Conservation (phyloP, 129 eudicot genomes). For the Tagetes erecta region DNA sequence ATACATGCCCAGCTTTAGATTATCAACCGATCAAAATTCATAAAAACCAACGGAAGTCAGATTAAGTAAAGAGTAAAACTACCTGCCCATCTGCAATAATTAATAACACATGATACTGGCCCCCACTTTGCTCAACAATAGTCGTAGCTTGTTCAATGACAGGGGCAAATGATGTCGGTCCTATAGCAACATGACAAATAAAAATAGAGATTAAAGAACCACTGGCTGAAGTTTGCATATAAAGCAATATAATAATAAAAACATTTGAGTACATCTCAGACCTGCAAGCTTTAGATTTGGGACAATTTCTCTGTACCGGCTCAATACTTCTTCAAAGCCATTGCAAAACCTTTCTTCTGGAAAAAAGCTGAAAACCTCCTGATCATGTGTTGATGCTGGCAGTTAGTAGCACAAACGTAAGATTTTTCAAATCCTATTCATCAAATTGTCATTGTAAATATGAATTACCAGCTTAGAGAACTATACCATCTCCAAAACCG, state of each 20-base stretch:
- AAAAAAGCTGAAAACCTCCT: constrained; percentile 87
- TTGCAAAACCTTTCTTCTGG: constrained; percentile 83
- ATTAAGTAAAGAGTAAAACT: background rate
- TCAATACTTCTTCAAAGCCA: constrained; percentile 90
- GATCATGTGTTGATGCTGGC: constrained; percentile 96
- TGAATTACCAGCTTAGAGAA: background rate
- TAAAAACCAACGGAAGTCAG: background rate
- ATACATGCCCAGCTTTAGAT: background rate
- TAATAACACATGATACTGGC: constrained; percentile 91
- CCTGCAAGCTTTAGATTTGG: constrained; percentile 97
- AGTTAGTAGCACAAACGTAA: constrained; percentile 16
- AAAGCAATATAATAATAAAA: background rate
- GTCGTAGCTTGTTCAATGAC: constrained; percentile 89
- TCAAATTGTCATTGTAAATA: background rate
- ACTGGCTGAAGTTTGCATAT: background rate
- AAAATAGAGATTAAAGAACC: constrained; percentile 9
- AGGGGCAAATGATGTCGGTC: constrained; percentile 97
- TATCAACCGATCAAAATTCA: background rate
- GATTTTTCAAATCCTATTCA: background rate
- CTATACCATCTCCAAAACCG: constrained; percentile 96
- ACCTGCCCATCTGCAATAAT: constrained; percentile 99
- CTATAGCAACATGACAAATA: constrained; percentile 38
- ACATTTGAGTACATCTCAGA: constrained; percentile 22
- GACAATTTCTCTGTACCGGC: constrained; percentile 73
- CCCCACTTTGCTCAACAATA: constrained; percentile 96